Evolutionary conservation across 805 yeast species (phyloP).

Genomic region (Candida qinlingensis): DNA sequence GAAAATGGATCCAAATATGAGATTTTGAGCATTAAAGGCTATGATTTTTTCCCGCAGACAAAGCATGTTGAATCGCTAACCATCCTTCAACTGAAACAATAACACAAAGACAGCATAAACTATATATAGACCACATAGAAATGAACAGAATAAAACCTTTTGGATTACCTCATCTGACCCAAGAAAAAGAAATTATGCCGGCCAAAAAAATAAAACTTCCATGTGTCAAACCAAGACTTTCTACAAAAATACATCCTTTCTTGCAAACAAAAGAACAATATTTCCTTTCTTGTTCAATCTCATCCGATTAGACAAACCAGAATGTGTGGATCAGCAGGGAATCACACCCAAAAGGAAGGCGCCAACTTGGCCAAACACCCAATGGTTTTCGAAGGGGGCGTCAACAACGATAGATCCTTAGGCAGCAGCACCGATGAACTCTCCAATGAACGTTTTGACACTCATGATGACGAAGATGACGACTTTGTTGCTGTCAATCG

Average conservation of each 20-base stretch:
- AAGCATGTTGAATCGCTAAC: slow-evolving; percentile 88
- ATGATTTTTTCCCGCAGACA: slow-evolving; percentile 94
- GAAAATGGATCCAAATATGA: slow-evolving; percentile 53
- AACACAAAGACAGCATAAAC: background rate
- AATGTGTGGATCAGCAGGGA: slow-evolving; percentile 4
- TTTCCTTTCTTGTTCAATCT: too few species aligned
- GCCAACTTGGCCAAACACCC: background rate
- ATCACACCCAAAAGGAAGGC: background rate
- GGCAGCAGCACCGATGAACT: background rate
- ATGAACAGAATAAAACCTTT: too few species aligned
- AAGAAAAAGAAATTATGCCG: too few species aligned
- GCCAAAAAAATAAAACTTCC: too few species aligned
- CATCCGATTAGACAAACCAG: too few species aligned
- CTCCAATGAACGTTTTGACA: background rate
- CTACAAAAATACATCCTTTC: too few species aligned
- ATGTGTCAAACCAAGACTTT: too few species aligned
- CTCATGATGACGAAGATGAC: slow-evolving; percentile 12
- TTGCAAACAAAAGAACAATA: too few species aligned
- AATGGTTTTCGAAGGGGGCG: slow-evolving; percentile 1
- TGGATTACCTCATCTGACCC: too few species aligned
- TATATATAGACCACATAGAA: too few species aligned
- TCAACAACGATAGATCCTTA: background rate
- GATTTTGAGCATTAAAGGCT: slow-evolving; percentile 79
- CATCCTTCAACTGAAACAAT: slow-evolving; percentile 36
- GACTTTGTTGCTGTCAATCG: slow-evolving; percentile 21